Percentiles rank a stretch among this genome's conserved stretches.
phyloP scores from a whole-genome alignment of 2,329 filamentous ascomycete genomes.

The Thermoascus crustaceus region DNA sequence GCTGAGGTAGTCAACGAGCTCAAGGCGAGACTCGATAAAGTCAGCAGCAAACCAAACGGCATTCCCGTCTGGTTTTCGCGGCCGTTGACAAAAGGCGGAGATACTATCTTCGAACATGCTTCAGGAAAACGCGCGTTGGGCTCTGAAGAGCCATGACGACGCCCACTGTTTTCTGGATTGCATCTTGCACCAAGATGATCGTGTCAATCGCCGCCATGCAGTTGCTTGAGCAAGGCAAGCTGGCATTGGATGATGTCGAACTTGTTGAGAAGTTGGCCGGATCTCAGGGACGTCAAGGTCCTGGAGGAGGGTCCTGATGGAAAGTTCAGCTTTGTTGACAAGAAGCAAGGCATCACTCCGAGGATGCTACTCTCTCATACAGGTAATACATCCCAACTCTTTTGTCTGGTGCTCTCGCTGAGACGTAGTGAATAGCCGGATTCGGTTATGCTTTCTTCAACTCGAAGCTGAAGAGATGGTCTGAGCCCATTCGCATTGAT shows the following conservation, averaged over 20 bases:
- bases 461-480: slow-evolving; percentile 30
- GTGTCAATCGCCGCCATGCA: slow-evolving; percentile 49
- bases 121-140: slow-evolving; percentile 17
- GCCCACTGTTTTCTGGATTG: slow-evolving; percentile 40
- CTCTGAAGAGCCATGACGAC: slow-evolving; percentile 15
- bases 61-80: slow-evolving; percentile 16
- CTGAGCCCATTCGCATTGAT: slow-evolving; percentile 44
- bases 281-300: slow-evolving; percentile 43
- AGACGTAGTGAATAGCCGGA: slow-evolving; percentile 13
- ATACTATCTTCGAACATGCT: slow-evolving; percentile 20
- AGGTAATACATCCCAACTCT: slow-evolving; percentile 27
- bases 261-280: slow-evolving; percentile 42
- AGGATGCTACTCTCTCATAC: slow-evolving; percentile 45
- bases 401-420: slow-evolving; percentile 1
- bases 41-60: too few species aligned
- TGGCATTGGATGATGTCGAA: slow-evolving; percentile 43
- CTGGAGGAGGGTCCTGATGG: slow-evolving; percentile 20
- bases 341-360: slow-evolving; percentile 40
- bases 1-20: too few species aligned
- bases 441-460: slow-evolving; percentile 44
- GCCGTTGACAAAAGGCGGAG: slow-evolving; percentile 19
- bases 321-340: slow-evolving; percentile 23
- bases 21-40: too few species aligned
- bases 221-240: slow-evolving; percentile 45
- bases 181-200: slow-evolving; percentile 52